These are phyloP conservation scores for Neoconidiobolus thromboides DNA, from an alignment of 371 early-diverging fungal genomes.

Conservation along the genomic window DNA sequence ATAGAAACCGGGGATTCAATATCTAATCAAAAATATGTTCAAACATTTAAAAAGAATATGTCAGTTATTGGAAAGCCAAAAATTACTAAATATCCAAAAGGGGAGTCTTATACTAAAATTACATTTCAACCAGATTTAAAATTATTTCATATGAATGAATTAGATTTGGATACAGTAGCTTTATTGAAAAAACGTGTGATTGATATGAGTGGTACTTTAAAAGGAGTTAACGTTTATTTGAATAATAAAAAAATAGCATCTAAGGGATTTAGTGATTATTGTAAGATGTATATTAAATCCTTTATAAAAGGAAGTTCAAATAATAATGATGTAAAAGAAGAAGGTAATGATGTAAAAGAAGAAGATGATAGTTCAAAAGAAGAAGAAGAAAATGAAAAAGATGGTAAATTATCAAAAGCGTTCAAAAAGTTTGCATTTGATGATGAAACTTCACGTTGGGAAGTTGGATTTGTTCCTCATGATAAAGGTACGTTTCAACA, in stretches of 20 bases:
- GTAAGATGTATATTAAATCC: slow-evolving; percentile 49
- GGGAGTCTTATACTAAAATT: slow-evolving; percentile 75
- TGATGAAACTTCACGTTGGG: slow-evolving; percentile 73
- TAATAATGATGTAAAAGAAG: slow-evolving; percentile 16
- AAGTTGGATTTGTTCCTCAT: slow-evolving; percentile 69
- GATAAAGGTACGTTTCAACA: slow-evolving; percentile 7
- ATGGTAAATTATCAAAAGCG: background rate
- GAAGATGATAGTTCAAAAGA: background rate
- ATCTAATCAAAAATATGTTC: slow-evolving; percentile 58
- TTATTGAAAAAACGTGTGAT: slow-evolving; percentile 92
- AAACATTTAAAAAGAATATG: slow-evolving; percentile 81
- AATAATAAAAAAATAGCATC: slow-evolving; percentile 77
- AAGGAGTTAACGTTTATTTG: slow-evolving; percentile 77
- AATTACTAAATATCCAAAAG: slow-evolving; percentile 35
- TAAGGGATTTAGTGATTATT: slow-evolving; percentile 84
- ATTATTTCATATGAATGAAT: slow-evolving; percentile 77
- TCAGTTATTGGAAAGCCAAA: slow-evolving; percentile 43
- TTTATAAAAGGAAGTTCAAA: slow-evolving; percentile 10
- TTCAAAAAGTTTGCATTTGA: slow-evolving; percentile 17
- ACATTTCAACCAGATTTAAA: slow-evolving; percentile 93
- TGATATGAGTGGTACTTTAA: slow-evolving; percentile 90
- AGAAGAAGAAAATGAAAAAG: background rate
- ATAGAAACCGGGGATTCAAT: slow-evolving; percentile 89
- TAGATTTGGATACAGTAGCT: slow-evolving; percentile 80
- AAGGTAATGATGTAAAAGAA: slow-evolving; percentile 46